Conservation (phyloP, 176 grass and related monocot genomes). For the Areca catechu region DNA sequence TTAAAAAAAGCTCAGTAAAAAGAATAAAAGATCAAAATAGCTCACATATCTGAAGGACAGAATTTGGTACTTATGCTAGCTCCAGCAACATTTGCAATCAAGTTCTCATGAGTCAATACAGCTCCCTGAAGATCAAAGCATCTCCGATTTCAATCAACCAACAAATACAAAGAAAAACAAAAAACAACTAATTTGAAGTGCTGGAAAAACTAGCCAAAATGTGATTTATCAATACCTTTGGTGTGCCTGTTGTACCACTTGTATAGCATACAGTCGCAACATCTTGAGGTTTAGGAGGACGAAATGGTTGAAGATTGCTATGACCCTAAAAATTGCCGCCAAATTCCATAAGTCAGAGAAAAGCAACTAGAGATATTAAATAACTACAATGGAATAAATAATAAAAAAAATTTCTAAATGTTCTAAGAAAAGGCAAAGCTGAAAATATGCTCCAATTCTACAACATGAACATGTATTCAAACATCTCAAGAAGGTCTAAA, state of each 20-base stretch:
- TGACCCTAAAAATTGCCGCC: slow-evolving; percentile 46
- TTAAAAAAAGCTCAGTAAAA: slow-evolving; percentile 3
- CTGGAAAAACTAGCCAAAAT: background rate
- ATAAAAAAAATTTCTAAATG: too few relatives aligned
- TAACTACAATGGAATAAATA: background rate
- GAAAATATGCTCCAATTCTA: too few relatives aligned
- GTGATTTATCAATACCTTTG: slow-evolving; percentile 42
- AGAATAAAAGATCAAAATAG: background rate
- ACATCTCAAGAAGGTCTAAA: too few relatives aligned
- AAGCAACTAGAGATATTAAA: background rate
- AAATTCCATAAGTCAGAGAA: background rate
- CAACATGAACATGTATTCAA: too few relatives aligned
- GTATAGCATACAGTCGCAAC: slow-evolving; percentile 94
- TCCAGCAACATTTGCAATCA: slow-evolving; percentile 88
- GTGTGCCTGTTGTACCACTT: slow-evolving; percentile 89
- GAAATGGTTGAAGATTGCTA: slow-evolving; percentile 45
- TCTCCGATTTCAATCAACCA: too few relatives aligned
- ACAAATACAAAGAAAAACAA: slow-evolving; percentile 3
- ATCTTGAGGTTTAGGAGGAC: slow-evolving; percentile 84
- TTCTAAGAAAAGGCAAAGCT: too few relatives aligned
- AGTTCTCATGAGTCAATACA: slow-evolving; percentile 73
- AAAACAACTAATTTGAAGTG: background rate
- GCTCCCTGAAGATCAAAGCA: slow-evolving; percentile 45
- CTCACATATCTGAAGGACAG: slow-evolving; percentile 81
- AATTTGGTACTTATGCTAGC: slow-evolving; percentile 40